Percentiles rank a stretch among this genome's conserved stretches.
Conservation (phyloP, 129 eudicot genomes). For the Flaveria linearis region DNA sequence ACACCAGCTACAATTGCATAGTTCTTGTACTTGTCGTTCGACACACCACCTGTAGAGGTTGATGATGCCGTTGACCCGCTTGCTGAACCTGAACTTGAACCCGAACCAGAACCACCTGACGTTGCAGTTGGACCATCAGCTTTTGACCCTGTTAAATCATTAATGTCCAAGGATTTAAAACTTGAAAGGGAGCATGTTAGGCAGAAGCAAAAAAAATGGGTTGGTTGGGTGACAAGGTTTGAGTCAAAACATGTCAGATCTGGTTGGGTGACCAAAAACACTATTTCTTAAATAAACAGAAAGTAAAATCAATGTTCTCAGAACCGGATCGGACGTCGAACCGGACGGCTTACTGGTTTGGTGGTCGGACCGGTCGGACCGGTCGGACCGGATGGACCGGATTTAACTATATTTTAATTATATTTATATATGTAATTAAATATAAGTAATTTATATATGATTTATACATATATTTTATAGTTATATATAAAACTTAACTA, state of each 20-base stretch:
- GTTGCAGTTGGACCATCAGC: conserved; percentile 52
- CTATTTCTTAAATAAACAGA: background rate
- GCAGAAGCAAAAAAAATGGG: background rate
- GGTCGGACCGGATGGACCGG: too few relatives aligned
- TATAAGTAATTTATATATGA: too few relatives aligned
- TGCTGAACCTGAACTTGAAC: conserved; percentile 24
- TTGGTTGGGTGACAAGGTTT: background rate
- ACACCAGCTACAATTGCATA: conserved; percentile 71
- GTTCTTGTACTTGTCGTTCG: conserved; percentile 65
- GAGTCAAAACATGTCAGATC: background rate
- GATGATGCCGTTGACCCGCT: conserved; percentile 49
- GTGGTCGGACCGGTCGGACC: too few relatives aligned
- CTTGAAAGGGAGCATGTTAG: background rate
- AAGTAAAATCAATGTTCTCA: too few relatives aligned
- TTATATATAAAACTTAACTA: too few relatives aligned
- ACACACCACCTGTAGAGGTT: conserved; percentile 45
- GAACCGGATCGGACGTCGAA: too few relatives aligned
- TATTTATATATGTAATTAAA: too few relatives aligned
- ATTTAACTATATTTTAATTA: too few relatives aligned
- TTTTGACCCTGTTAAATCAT: conserved; percentile 59
- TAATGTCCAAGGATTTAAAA: background rate
- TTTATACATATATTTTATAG: too few relatives aligned
- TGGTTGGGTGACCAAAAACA: background rate
- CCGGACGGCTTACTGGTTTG: too few relatives aligned
- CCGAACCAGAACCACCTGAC: conserved; percentile 45